Base-by-base conservation (phyloP, 148 eudicot species). In the Diospyros lotus region DNA sequence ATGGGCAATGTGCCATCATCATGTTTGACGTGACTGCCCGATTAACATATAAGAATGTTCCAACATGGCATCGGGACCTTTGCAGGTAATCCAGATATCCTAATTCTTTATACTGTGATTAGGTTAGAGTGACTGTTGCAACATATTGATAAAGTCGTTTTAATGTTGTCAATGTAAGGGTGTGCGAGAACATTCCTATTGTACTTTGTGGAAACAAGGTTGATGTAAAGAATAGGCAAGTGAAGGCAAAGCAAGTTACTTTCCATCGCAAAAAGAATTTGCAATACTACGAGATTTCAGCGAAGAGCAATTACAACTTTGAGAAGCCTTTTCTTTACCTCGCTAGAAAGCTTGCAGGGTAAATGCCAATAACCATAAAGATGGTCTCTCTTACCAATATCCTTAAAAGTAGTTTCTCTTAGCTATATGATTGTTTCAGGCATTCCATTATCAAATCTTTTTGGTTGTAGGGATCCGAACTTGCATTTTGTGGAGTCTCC, bases 131-230 rank as follows among this genome's bases (percentile, higher is more conserved):
- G 3, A 7, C 1, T 45, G 38, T 43, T 15, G 5, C 11, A 12
- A 4, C 1, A 18, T 63, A 42, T 53, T 55, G 52, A 60, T 3
- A 43, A 11, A 58, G 11, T 54, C 2, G 2, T 11, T 64, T 64
- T 4, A 12, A 54, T 39, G 58, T 58, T 64, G 58, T 38, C 50
- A 46, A 54, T 72, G 3, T 58, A 53, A 77, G 86, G 81, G 89
- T 83, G 9, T 86, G 86, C 59, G 89, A 86, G 75, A 83, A 86
- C 68, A 86, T 86, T 43, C 89, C 89, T 38, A 81, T 86, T 53
- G 88, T 86, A 17, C 82, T 86, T 9, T 83, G 88, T 68, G 88
- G 88, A 52, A 86, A 86, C 86, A 86, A 86, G 58, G 84, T 86
- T 78, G 89, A 86, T 74, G 86, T 85, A 63, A 85, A 83, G 84